Evolutionary conservation across 495 filamentous ascomycete species (phyloP).

Genomic region (Bathelium albidoporum): DNA sequence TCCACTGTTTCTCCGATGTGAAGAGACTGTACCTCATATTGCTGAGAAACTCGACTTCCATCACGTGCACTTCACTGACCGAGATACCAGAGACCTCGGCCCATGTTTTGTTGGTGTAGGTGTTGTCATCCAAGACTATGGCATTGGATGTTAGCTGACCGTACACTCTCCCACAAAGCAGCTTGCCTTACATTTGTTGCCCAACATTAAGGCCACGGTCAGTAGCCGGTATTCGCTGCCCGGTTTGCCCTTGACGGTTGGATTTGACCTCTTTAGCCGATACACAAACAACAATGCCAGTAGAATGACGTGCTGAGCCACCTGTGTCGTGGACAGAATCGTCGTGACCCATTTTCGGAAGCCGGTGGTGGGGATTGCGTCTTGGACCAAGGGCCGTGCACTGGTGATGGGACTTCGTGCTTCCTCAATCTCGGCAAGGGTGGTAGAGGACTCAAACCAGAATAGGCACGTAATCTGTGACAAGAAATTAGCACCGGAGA

Average conservation of each 20-base stretch:
- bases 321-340: conserved; percentile 87
- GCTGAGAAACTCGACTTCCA: conserved; percentile 99
- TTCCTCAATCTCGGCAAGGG: conserved; percentile 62
- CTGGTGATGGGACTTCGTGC: conserved; percentile 39
- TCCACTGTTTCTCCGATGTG: conserved; percentile 73
- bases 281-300: conserved; percentile 90
- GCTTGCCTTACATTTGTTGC: conserved; percentile 76
- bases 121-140: conserved; percentile 90
- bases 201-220: conserved; percentile 94
- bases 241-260: conserved; percentile 73
- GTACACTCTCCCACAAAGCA: neutral
- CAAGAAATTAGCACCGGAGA: neutral
- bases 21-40: conserved; percentile 94
- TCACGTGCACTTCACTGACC: conserved; percentile 92
- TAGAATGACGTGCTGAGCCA: conserved; percentile 90
- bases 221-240: conserved; percentile 94
- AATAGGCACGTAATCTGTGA: conserved; percentile 85
- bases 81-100: conserved; percentile 94
- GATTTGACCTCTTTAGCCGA: conserved; percentile 80
- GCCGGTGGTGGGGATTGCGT: conserved; percentile 64
- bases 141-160: neutral
- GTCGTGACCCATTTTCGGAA: conserved; percentile 92
- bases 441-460: conserved; percentile 89
- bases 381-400: conserved; percentile 47
- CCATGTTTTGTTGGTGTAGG: conserved; percentile 99